Conservation (phyloP, 2,329 filamentous ascomycete species). For the Talaromyces sp. region DNA sequence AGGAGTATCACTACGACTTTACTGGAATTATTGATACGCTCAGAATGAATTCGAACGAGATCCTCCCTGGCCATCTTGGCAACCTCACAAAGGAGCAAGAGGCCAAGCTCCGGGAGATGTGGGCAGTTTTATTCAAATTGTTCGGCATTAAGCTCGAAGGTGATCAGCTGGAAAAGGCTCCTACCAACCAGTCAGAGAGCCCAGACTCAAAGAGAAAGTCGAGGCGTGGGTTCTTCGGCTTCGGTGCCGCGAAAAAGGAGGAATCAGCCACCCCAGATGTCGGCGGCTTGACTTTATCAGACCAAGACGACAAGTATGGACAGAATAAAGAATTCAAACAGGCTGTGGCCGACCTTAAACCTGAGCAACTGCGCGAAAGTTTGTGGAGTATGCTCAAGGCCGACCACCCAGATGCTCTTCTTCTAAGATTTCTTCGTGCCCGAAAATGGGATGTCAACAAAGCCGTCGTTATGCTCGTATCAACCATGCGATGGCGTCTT, state of each 20-base stretch:
- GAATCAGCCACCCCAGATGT: slow-evolving; percentile 32
- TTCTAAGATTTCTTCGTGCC: slow-evolving; percentile 80
- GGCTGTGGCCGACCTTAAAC: slow-evolving; percentile 70
- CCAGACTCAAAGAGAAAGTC: slow-evolving; percentile 59
- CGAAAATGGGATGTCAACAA: slow-evolving; percentile 94
- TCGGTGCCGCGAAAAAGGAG: slow-evolving; percentile 62
- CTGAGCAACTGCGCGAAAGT: slow-evolving; percentile 73
- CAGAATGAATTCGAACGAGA: slow-evolving; percentile 33
- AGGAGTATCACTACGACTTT: slow-evolving; percentile 24
- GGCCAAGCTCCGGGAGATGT: slow-evolving; percentile 81
- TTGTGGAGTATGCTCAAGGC: slow-evolving; percentile 96
- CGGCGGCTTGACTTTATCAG: slow-evolving; percentile 36
- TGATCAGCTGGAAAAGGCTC: slow-evolving; percentile 22
- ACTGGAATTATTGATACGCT: slow-evolving; percentile 37
- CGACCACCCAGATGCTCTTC: slow-evolving; percentile 82
- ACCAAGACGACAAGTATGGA: slow-evolving; percentile 85
- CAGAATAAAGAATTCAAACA: slow-evolving; percentile 83
- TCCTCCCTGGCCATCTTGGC: slow-evolving; percentile 65
- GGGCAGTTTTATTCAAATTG: slow-evolving; percentile 71
- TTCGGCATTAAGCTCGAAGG: slow-evolving; percentile 57
- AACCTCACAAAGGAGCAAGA: slow-evolving; percentile 89
- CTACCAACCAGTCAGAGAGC: slow-evolving; percentile 20
- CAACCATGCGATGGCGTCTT: slow-evolving; percentile 87
- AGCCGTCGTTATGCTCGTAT: slow-evolving; percentile 89
- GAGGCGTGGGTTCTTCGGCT: slow-evolving; percentile 64